Percentiles rank a stretch among this genome's conserved stretches.
Conservation (phyloP, 768 basidiomycete genomes). For the Boletus fagicola region DNA sequence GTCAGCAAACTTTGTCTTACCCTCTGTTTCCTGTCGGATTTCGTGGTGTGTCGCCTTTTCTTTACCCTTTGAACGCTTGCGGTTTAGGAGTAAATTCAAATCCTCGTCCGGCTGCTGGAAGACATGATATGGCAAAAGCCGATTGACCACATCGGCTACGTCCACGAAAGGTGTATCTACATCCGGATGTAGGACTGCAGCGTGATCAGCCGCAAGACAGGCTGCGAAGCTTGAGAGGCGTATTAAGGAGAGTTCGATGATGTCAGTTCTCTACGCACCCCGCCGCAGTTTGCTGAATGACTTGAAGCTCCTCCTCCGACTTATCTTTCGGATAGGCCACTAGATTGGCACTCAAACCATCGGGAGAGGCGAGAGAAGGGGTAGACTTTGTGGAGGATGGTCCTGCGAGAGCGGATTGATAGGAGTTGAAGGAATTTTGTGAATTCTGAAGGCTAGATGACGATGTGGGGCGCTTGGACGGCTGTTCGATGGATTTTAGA, state of each 20-base stretch:
- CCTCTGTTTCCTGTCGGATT: constrained; percentile 48
- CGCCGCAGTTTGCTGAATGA: constrained; percentile 44
- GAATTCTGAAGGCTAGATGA: constrained; percentile 2
- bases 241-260: constrained; percentile 15
- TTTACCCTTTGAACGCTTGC: constrained; percentile 54
- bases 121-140: constrained; percentile 77
- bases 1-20: constrained; percentile 33
- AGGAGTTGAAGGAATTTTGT: constrained; percentile 6
- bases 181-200: constrained; percentile 59
- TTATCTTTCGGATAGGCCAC: constrained; percentile 35
- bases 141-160: constrained; percentile 59
- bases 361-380: constrained; percentile 8
- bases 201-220: constrained; percentile 62
- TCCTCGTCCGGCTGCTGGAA: constrained; percentile 76
- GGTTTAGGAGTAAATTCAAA: constrained; percentile 34
- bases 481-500: constrained; percentile 15
- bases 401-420: constrained; percentile 20
- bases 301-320: constrained; percentile 51
- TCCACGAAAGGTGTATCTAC: constrained; percentile 68
- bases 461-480: neutral
- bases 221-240: constrained; percentile 48
- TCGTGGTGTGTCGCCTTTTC: constrained; percentile 51
- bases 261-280: constrained; percentile 40
- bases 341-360: constrained; percentile 28
- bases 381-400: constrained; percentile 24